phyloP scores from a whole-genome alignment of 768 basidiomycete species.

The Calvatia gigantea region DNA sequence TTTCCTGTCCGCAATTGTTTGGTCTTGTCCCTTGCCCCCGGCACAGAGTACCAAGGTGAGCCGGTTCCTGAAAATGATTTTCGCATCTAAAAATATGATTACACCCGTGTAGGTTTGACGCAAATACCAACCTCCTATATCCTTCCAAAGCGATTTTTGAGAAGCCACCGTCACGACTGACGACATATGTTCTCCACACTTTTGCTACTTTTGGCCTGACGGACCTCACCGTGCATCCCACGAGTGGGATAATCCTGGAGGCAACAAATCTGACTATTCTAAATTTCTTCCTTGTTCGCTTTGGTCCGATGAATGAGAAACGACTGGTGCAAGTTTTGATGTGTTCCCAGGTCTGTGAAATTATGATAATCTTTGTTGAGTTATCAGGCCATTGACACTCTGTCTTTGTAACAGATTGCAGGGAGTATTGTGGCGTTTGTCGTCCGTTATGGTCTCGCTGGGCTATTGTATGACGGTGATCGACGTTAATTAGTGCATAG shows the following conservation, averaged over 20 bases:
- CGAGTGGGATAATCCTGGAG: slow-evolving; percentile 56
- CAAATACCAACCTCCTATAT: slow-evolving; percentile 68
- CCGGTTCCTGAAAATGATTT: neutral
- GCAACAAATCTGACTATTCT: slow-evolving; percentile 90
- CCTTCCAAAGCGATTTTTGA: slow-evolving; percentile 69
- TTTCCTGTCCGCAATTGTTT: slow-evolving; percentile 94
- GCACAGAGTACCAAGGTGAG: slow-evolving; percentile 88
- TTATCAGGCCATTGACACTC: slow-evolving; percentile 10
- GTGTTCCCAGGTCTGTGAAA: slow-evolving; percentile 56
- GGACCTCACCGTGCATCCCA: slow-evolving; percentile 52
- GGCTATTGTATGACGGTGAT: slow-evolving; percentile 90
- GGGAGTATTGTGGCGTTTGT: slow-evolving; percentile 83
- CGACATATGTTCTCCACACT: slow-evolving; percentile 52
- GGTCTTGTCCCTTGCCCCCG: slow-evolving; percentile 91
- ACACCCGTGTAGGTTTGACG: slow-evolving; percentile 57
- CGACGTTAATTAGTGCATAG: slow-evolving; percentile 49
- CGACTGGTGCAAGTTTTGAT: slow-evolving; percentile 72
- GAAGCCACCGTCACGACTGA: slow-evolving; percentile 50
- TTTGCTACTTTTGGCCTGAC: slow-evolving; percentile 66
- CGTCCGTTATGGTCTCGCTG: slow-evolving; percentile 86
- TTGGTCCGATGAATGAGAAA: slow-evolving; percentile 87
- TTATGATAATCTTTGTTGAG: slow-evolving; percentile 2
- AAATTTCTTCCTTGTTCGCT: slow-evolving; percentile 75
- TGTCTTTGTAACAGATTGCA: slow-evolving; percentile 40
- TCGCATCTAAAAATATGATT: slow-evolving; percentile 9